Base-by-base conservation (phyloP, 148 eudicot species). In the Rhododendron vialii region DNA sequence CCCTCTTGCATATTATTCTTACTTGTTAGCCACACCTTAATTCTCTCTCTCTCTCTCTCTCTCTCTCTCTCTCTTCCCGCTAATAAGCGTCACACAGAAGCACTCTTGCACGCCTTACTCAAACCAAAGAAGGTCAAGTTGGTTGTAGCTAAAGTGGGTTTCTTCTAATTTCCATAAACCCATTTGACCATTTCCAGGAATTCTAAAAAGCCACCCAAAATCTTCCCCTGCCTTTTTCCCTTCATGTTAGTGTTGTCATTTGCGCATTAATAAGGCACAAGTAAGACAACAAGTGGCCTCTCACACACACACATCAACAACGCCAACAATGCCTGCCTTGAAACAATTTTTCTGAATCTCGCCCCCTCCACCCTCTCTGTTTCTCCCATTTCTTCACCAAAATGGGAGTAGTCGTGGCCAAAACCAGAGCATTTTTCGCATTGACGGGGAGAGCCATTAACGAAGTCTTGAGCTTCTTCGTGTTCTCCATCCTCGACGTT, bases 401-500 rank as follows among this genome's bases (percentile, higher is more conserved):
- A 88, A 84, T 2, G 26, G 83, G 2, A 38, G 80, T 76, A 47
- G 80, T 76, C 18, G 75, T 78, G 88, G 83, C 50, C 1, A 85
- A 80, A 55, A 78, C 78, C 5, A 89, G 82, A 87, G 82, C 81
- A 18, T 88, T 86, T 61, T 53, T 90, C 14, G 26, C 59, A 8
- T 26, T 88, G 57, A 85, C 91, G 0, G 95, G 95, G 7, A 88
- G 84, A 18, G 84, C 88, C 0, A 2, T 92, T 2, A 95, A 94
- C 79, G 87, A 93, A 38, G 87, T 92, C 5, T 2, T 95, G 14
- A 95, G 97, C 88, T 91, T 95, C 86, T 1, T 96, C 0, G 91
- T 96, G 2, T 96, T 96, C 88, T 84, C 88, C 2, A 5, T 94
- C 38, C 87, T 96, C 2, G 99, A 96, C 88, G 7, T 94, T 11